Evolutionary conservation across 768 basidiomycete species (phyloP), one percentile per base, ranked within the genome.

Genomic region (Xerocomellus chrysenteron): DNA sequence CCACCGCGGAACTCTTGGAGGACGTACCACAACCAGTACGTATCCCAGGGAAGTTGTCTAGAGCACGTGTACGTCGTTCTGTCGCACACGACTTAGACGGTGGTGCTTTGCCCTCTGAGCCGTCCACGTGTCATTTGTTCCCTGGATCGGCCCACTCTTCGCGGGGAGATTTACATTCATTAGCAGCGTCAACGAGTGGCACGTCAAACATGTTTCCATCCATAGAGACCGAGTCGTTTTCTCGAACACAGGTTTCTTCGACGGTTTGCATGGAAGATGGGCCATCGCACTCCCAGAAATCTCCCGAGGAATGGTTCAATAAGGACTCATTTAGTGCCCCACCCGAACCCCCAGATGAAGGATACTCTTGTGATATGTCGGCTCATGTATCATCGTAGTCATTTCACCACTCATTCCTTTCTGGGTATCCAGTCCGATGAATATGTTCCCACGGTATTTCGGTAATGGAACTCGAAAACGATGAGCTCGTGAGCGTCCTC

Each of bases 401-500:
- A 3, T 17, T 37, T 37, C 17, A 17, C 37, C 42, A 54, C 32
- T 33, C 10, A 42, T 30, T 16, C 16, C 9, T 16, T 37, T 6
- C 3, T 0, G 35, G 14, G 35, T 13, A n/a, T 21, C 33, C 12
- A 39, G 37, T 39, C 37, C 5, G n/a, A 19, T 35, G 35, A 19
- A 14, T 8, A n/a, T 43, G 37, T 68, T 68, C 60, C 47, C 67
- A 68, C 64, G 56, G 28, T 33, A 14, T 32, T 7, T 36, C 36
- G 36, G 16, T 36, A 26, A 66, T 71, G 71, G 67, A 65, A 44
- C 55, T 41, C 41, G 61, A 54, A 14, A 51, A 83, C 58, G 90
- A 90, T 72, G 82, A 85, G 62, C 71, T 90, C 53, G 78, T 92
- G 56, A 76, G 76, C 61, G 75, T 84, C 47, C 76, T 94, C 50